Base-by-base conservation (phyloP, 345 rosid genomes). In the Murraya paniculata region DNA sequence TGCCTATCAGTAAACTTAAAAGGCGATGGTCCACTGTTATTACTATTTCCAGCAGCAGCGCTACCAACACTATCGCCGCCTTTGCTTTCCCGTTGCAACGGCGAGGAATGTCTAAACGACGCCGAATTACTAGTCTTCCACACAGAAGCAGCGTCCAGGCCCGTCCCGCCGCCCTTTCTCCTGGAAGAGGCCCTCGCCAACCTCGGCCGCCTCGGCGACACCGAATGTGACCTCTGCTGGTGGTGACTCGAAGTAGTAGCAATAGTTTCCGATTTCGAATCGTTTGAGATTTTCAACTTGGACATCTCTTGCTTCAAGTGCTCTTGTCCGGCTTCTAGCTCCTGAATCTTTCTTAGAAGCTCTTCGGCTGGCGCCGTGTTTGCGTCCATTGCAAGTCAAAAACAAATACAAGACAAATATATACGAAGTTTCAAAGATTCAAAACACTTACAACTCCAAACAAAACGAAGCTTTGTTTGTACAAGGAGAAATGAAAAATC, bases 321-420 rank as follows among this genome's bases (percentile, higher is more conserved):
- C 58, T 88, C 95, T 21, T 96, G 99, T 10, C 95, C 98, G 21
- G 84, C 97, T 79, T 96, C 95, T 27, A 96, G 94, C 76, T 90
- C 94, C 30, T 89, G 88, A 87, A 96, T 94, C 94, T 96, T 94
- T 87, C 78, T 87, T 64, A 94, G 76, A 3, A 96, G 91, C 87
- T 94, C 90, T 50, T 94, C 97, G 22, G 93, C 86, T 21, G 97
- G 90, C 53, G 93, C 92, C 16, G 85, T 86, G 61, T 88, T 98
- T 93, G 92, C 92, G 68, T 28, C 71, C 76, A 80, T 58, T n/a
- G 55, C 61, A 25, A 60, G 69, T 8, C 11, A 21, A 45, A 41
- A 45, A 45, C 18, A 45, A 41, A 3, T 0, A 41, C 50, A 11
- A 41, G 11, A 3, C 16, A 21, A 30, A 30, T 14, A 21, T 28